Evolutionary conservation across 1,284 basidiomycete species (phyloP), one percentile per base, ranked within the genome.

Genomic region (Jaminaea rosea): DNA sequence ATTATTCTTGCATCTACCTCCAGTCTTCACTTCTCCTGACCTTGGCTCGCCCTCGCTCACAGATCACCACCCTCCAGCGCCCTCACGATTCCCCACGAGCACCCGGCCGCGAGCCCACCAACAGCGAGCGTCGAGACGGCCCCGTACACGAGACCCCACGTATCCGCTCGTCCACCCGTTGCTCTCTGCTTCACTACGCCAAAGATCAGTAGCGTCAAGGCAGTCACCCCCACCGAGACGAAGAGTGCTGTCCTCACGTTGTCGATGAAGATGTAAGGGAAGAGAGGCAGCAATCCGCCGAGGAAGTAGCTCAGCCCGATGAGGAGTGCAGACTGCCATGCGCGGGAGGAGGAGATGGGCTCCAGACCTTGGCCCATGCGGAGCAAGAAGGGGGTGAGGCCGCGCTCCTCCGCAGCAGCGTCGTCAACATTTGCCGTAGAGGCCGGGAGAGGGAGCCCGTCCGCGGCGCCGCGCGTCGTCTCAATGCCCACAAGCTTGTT

Each of bases 71-170:
- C 63, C 46, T 91, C 90, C 53, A 97, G 73, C 1, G 81, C 77
- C 51, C 82, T 83, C 42, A 94, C 90, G 55, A 96, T 84, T 1
- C 79, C 84, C 72, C 88, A 96, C 1, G 90, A 88, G 0, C 88
- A 87, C 0, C 82, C 90, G 0, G 92, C 89, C 0, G 92, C 91
- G 0, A 87, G 77, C 26, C 88, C 90, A 49, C 92, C 92, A 2
- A 97, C 92, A 36, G 87, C 77, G 49, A 93, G 77, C n/a, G 88
- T 97, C 63, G 83, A 86, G 21, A 88, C 70, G 1, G 89, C 88
- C n/a, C 91, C 91, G 81, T 86, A 88, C 8, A 87, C 72, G 68
- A 82, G 60, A 7, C 63, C 67, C 48, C 58, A 59, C 13, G 57
- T 36, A 3, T 59, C 58, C 31, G 49, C 55, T 32, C 50, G 48